Evolutionary conservation across 2,329 filamentous ascomycete genomes (phyloP), one percentile per base, ranked within the genome.

Genomic region (Aspergillus neotritici): DNA sequence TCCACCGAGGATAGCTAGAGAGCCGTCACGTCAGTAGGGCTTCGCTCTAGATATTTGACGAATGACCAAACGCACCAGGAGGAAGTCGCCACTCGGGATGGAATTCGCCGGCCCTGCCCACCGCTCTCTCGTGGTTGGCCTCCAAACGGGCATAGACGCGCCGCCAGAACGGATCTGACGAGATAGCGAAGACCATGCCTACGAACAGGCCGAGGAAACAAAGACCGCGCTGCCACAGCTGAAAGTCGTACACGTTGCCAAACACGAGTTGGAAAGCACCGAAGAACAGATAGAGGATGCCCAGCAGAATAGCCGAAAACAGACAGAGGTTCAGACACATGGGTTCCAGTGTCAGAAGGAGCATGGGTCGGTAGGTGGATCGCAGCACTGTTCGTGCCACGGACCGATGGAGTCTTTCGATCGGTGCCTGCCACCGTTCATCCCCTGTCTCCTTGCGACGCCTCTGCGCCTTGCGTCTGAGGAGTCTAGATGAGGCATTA

Each of bases 21-120:
- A 37, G 17, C 5, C 11, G 41, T 43, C 34, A 47, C 37, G 38
- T 48, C 33, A 44, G 43, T 49, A 34, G 8, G 17, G 3, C 14
- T 21, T 10, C 30, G 13, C 21, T 25, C 21, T 3, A 9, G 5
- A 25, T 8, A 31, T 36, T 11, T 14, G 16, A 29, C 16, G 12
- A 30, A 14, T 16, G 16, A 25, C 5, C 37, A 33, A 37, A 72
- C 77, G 41, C 53, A 68, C 65, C 79, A 29, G 87, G 81, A 5
- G 87, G 86, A 29, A 96, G 76, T 48, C 88, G 81, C 69, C 85
- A 94, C 68, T 96, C 91, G 7, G 91, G 90, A 72, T 95, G 87
- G 46, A 81, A 84, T 37, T 77, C 66, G 28, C 65, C 65, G 7
- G 46, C 48, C 36, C 61, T 59, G 4, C 66, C 62, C 9, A 42